Evolutionary conservation across 1,139 yeast genomes (phyloP).

Genomic region (Debaryomyces coudertii): DNA sequence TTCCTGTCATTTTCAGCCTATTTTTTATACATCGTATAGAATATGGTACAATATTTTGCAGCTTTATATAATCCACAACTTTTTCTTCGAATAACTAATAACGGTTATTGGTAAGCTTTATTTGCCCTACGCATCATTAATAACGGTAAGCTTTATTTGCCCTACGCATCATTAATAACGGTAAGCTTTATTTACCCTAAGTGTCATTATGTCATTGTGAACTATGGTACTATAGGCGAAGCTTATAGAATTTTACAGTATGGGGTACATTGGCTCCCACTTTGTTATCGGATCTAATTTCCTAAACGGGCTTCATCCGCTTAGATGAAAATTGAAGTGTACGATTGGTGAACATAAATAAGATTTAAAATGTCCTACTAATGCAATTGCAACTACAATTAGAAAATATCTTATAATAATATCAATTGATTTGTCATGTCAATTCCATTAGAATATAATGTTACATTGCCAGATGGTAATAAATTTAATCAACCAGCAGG

Average conservation of each 20-base stretch:
- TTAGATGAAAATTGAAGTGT: neutral
- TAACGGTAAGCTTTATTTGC: too few species aligned
- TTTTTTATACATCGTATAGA: neutral
- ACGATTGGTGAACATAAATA: neutral
- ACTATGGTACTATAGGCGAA: neutral
- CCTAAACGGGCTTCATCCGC: neutral
- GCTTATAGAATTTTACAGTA: neutral
- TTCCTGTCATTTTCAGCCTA: neutral
- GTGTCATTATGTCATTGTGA: neutral
- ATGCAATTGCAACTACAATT: neutral
- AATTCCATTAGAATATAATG: conserved; percentile 43
- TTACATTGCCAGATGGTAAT: conserved; percentile 59
- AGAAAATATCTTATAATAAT: neutral
- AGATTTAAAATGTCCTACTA: neutral
- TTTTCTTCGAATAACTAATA: too few species aligned
- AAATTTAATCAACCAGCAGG: conserved; percentile 71
- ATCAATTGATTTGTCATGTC: conserved; percentile 22
- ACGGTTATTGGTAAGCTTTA: too few species aligned
- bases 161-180: too few species aligned
- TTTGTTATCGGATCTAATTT: neutral
- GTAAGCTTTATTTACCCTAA: too few species aligned
- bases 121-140: too few species aligned
- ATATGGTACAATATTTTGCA: neutral
- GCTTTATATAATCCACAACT: neutral
- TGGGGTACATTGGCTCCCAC: neutral